Conservation (phyloP, 768 basidiomycete species). For the Tulasnella sp. region DNA sequence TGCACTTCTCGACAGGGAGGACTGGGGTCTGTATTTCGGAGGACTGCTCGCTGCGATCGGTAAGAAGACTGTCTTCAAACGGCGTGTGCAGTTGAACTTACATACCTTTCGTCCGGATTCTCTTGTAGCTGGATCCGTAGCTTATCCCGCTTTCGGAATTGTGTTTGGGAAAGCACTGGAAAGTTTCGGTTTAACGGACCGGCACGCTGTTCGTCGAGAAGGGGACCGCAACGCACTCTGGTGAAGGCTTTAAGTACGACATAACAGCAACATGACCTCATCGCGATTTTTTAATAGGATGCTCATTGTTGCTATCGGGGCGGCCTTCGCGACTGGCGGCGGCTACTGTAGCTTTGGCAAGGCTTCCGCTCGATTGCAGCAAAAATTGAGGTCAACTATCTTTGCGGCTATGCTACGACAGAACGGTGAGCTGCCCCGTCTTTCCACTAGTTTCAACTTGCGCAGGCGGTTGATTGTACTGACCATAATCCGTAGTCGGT, state of each 20-base stretch:
- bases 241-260: background rate
- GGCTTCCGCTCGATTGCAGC: constrained; percentile 57
- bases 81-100: constrained; percentile 18
- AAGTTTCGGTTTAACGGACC: constrained; percentile 20
- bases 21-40: constrained; percentile 45
- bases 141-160: constrained; percentile 63
- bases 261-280: background rate
- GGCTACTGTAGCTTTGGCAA: constrained; percentile 63
- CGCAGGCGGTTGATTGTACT: background rate
- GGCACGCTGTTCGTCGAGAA: constrained; percentile 33
- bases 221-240: constrained; percentile 55
- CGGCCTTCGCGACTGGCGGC: constrained; percentile 44
- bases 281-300: constrained; percentile 35
- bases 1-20: constrained; percentile 47
- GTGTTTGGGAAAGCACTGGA: constrained; percentile 37
- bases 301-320: constrained; percentile 66
- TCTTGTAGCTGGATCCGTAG: constrained; percentile 40
- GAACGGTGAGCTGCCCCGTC: constrained; percentile 52
- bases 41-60: constrained; percentile 45
- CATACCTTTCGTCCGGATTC: constrained; percentile 1
- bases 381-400: constrained; percentile 53
- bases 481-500: constrained; percentile 38
- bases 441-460: constrained; percentile 15
- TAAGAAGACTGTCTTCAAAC: background rate
- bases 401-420: constrained; percentile 80